These are phyloP conservation scores for Byssothecium circinans DNA, from an alignment of 2,329 filamentous ascomycete genomes.

Conservation along the genomic window DNA sequence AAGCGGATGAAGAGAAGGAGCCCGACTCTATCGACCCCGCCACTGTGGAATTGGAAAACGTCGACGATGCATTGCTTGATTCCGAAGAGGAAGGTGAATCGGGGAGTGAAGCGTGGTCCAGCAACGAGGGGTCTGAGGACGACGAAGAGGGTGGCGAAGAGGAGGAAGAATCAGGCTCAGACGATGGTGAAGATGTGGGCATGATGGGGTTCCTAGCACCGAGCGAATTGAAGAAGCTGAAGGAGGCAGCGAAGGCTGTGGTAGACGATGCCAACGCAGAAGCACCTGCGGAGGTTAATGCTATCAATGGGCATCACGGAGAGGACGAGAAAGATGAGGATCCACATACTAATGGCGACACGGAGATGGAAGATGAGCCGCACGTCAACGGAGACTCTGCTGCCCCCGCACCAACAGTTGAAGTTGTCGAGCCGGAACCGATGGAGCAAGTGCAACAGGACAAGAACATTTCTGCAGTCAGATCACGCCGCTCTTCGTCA, in stretches of 20 bases:
- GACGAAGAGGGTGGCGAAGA: constrained; percentile 25
- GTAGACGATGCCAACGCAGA: constrained; percentile 44
- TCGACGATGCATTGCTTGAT: constrained; percentile 45
- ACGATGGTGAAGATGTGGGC: constrained; percentile 36
- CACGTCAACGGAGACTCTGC: constrained; percentile 17
- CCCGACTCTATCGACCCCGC: constrained; percentile 37
- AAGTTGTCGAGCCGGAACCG: constrained; percentile 14
- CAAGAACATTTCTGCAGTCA: constrained; percentile 14
- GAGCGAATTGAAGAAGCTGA: constrained; percentile 39
- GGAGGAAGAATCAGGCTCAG: constrained; percentile 37
- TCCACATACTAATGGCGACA: constrained; percentile 24
- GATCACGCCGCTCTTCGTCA: constrained; percentile 34
- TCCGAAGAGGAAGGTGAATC: constrained; percentile 36
- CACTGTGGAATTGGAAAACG: constrained; percentile 44
- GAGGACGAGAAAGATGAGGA: constrained; percentile 50
- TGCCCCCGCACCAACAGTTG: constrained; percentile 12
- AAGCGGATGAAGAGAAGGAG: constrained; percentile 17
- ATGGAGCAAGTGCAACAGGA: constrained; percentile 19
- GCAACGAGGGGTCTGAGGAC: constrained; percentile 40
- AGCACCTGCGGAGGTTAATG: constrained; percentile 22
- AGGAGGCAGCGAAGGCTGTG: constrained; percentile 32
- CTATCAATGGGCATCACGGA: constrained; percentile 34
- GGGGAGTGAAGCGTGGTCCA: constrained; percentile 42
- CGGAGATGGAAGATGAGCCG: constrained; percentile 9
- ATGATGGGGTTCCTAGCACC: constrained; percentile 41